phyloP scores from a whole-genome alignment of 1,284 basidiomycete species.

The Cystobasidiaceae sp. region DNA sequence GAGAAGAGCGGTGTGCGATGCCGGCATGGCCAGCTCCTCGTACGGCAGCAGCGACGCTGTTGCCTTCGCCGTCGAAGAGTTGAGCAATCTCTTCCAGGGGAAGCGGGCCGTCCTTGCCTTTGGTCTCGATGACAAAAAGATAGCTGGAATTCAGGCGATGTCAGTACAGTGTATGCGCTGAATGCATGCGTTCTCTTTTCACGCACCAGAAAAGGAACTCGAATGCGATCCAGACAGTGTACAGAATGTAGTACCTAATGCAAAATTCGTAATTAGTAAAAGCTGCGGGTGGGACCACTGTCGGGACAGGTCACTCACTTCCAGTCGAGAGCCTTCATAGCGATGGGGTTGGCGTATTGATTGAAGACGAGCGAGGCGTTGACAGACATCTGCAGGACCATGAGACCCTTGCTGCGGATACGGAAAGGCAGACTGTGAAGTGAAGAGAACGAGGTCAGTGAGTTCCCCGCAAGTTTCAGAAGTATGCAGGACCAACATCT shows the following conservation, averaged over 20 bases:
- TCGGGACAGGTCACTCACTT: no score
- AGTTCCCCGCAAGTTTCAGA: neutral
- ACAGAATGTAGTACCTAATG: constrained; percentile 58
- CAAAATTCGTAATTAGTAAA: no score
- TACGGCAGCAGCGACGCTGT: constrained; percentile 9
- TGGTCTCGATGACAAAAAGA: constrained; percentile 66
- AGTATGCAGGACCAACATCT: neutral
- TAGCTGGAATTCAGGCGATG: constrained; percentile 60
- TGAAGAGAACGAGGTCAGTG: no score
- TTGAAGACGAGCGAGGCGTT: constrained; percentile 67
- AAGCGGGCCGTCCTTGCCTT: constrained; percentile 48
- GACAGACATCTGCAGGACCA: constrained; percentile 56
- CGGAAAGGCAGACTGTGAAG: constrained; percentile 11
- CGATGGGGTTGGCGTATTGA: constrained; percentile 74
- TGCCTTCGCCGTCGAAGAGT: constrained; percentile 27
- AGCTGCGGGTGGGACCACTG: no score
- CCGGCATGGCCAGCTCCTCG: no score
- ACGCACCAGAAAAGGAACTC: constrained; percentile 1
- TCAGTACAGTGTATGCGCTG: constrained; percentile 51
- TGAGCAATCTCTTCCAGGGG: constrained; percentile 55
- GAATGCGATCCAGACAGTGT: constrained; percentile 53
- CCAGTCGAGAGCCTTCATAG: constrained; percentile 60
- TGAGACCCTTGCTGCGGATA: constrained; percentile 71
- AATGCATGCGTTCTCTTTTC: constrained; percentile 40
- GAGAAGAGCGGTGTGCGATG: no score